A percentile compares a stretch with the other conserved stretches of the same genome.
These are phyloP conservation scores for Tetracentron sinense DNA, from an alignment of 164 flowering plant genomes.

Conservation along the genomic window DNA sequence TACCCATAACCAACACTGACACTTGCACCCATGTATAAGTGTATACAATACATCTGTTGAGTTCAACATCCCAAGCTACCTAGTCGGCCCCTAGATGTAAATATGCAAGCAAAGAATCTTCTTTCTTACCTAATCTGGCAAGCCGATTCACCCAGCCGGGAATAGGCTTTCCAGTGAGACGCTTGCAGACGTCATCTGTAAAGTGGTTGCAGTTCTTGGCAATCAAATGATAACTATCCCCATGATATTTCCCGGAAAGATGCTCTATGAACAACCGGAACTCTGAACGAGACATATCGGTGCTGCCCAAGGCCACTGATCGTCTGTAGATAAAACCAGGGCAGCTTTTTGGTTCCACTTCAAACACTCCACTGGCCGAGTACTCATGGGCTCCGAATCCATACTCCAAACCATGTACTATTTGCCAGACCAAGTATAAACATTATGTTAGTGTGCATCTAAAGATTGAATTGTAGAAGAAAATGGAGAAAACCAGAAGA, in stretches of 20 bases:
- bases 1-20: too few species aligned
- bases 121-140: constrained; percentile 69
- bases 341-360: constrained; percentile 93
- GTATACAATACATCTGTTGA: too few species aligned
- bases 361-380: constrained; percentile 88
- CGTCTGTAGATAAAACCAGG: constrained; percentile 88
- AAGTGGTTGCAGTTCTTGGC: constrained; percentile 97
- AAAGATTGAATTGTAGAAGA: background rate
- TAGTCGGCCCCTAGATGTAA: background rate
- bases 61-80: too few species aligned
- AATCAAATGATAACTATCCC: constrained; percentile 87
- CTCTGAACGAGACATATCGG: constrained; percentile 67
- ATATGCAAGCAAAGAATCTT: background rate
- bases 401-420: constrained; percentile 88
- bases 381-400: constrained; percentile 95
- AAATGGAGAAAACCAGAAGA: background rate
- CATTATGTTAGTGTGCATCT: constrained; percentile 4
- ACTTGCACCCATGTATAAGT: too few species aligned
- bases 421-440: constrained; percentile 5
- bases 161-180: constrained; percentile 78
- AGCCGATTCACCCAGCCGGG: constrained; percentile 98
- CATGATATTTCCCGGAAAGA: constrained; percentile 68
- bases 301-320: constrained; percentile 70
- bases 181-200: constrained; percentile 69
- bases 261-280: constrained; percentile 72